Evolutionary conservation across 345 rosid genomes (phyloP).

Genomic region (Xanthoceras sorbifolium): DNA sequence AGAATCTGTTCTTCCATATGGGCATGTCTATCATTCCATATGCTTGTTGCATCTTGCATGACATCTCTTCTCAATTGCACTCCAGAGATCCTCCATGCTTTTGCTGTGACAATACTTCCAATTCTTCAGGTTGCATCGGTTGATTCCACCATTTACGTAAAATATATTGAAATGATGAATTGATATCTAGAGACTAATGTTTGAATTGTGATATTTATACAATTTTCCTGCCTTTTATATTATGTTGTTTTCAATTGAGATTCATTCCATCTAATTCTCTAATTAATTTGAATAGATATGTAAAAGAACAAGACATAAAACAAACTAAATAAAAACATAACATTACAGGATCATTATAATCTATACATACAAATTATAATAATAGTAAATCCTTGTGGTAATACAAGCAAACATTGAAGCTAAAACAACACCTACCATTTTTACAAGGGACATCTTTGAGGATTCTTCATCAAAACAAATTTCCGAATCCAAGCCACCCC

Average conservation of each 20-base stretch:
- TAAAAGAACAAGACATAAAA: no score
- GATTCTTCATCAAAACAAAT: conserved; percentile 64
- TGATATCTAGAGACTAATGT: no score
- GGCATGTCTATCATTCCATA: no score
- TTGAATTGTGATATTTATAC: no score
- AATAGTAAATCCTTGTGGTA: not conserved
- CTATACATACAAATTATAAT: conserved; percentile 11
- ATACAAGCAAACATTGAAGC: not conserved
- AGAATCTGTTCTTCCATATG: not conserved
- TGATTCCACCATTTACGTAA: no score
- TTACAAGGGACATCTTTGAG: conserved; percentile 37
- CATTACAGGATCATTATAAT: not conserved
- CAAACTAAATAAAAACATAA: not conserved
- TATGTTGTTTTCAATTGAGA: no score
- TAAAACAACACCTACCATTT: conserved; percentile 10
- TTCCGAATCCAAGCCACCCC: conserved; percentile 61
- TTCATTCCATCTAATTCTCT: no score
- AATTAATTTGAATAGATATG: no score
- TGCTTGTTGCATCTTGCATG: not conserved
- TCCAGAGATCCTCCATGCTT: conserved; percentile 6
- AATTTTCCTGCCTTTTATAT: no score
- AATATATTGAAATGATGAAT: no score
- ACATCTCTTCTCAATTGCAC: not conserved
- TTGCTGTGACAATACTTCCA: not conserved
- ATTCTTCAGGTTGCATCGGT: no score